A percentile compares a stretch with the other conserved stretches of the same genome.
Conservation (phyloP, 2,329 filamentous ascomycete species). For the Bipolaris sorokiniana region DNA sequence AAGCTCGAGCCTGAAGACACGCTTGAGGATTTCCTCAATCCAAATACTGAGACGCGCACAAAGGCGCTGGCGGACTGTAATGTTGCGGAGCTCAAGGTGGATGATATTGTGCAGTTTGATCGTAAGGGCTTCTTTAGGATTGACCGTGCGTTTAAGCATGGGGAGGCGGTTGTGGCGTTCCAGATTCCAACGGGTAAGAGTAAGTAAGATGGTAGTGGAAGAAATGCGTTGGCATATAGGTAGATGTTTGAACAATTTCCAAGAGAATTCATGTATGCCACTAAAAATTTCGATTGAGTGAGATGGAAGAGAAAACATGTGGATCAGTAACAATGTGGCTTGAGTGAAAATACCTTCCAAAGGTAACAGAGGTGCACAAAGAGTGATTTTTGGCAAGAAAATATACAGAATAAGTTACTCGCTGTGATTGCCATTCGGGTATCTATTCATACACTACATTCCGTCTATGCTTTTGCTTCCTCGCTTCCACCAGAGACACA, state of each 20-base stretch:
- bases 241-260: background rate
- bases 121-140: constrained; percentile 90
- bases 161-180: constrained; percentile 68
- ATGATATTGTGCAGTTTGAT: constrained; percentile 95
- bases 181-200: constrained; percentile 72
- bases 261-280: too few relatives aligned
- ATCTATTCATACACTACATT: background rate
- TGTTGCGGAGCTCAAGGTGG: constrained; percentile 76
- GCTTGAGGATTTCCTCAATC: constrained; percentile 82
- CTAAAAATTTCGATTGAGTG: too few relatives aligned
- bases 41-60: constrained; percentile 74
- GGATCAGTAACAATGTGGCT: too few relatives aligned
- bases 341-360: too few relatives aligned
- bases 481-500: background rate
- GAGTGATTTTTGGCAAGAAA: too few relatives aligned
- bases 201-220: constrained; percentile 25
- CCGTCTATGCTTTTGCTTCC: background rate
- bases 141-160: constrained; percentile 67
- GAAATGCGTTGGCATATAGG: background rate
- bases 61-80: constrained; percentile 82
- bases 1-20: constrained; percentile 85
- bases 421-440: background rate
- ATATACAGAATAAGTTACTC: background rate
- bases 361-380: too few relatives aligned
- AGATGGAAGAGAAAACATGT: background rate